A percentile compares a stretch with the other conserved stretches of the same genome.
These are phyloP conservation scores for Globisporangium echinulatum DNA, from an alignment of 352 stramenopile species.

Conservation along the genomic window DNA sequence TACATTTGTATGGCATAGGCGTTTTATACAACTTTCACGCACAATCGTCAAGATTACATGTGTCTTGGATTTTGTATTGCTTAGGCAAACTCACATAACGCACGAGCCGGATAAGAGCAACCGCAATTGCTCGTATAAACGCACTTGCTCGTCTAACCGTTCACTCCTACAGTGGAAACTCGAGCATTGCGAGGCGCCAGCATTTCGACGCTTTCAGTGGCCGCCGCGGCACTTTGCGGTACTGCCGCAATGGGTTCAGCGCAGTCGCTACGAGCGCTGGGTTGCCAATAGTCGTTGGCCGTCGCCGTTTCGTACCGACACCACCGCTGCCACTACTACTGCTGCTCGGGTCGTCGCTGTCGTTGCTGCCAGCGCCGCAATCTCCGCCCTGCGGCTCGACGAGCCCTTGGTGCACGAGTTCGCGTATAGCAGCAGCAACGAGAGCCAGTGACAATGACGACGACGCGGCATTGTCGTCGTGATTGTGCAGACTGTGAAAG, in stretches of 20 bases:
- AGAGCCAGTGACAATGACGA: conserved; percentile 33
- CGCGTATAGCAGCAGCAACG: conserved; percentile 47
- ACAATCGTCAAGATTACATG: no score
- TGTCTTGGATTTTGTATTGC: no score
- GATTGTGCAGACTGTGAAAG: conserved; percentile 15
- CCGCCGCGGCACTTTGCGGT: conserved; percentile 60
- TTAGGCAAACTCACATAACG: no score
- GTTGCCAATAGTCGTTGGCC: not conserved
- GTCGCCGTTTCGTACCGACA: conserved; percentile 18
- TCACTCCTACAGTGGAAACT: conserved; percentile 25
- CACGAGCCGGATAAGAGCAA: no score
- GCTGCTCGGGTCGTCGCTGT: conserved; percentile 3
- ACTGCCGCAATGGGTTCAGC: conserved; percentile 15
- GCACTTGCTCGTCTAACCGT: not conserved
- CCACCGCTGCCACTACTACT: not conserved
- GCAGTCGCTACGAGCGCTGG: no score
- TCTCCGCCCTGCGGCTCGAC: conserved; percentile 36
- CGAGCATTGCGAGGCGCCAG: conserved; percentile 50
- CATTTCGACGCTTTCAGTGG: conserved; percentile 69
- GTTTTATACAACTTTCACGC: no score
- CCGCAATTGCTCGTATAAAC: no score
- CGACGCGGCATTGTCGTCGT: not conserved
- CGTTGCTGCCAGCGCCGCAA: conserved; percentile 5
- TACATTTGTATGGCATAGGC: no score
- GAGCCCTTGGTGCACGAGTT: conserved; percentile 42